Base-by-base conservation (phyloP, 2,329 filamentous ascomycete genomes). In the Penicillium thymicola region DNA sequence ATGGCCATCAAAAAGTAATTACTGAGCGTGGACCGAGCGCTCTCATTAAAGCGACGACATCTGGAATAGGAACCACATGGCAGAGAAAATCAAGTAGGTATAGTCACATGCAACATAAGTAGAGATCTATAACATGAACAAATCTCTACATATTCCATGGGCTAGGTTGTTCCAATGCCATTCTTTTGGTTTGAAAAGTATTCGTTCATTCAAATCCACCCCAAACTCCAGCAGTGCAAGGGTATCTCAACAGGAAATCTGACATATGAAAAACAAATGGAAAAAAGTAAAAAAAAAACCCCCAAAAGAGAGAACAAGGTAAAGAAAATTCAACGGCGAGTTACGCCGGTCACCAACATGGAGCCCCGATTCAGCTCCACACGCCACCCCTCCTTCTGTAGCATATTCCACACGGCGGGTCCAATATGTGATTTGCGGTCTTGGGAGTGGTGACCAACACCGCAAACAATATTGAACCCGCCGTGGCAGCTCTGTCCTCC, bases 371-470 rank as follows among this genome's bases (percentile, higher is more conserved):
- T 82, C 43, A 89, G 81, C 70, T 91, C 84, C 34, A 94, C 79
- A 69, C 84, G 91, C 93, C 93, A 97, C 0, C 92, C 92, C 58
- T 93, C 89, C 43, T 84, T 81, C 38, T 86, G 81, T 41, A 97
- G 77, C 68, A 86, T 87, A 67, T 85, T 87, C 45, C 83, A 86
- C n/a, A 97, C 92, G 16, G 89, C 89, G 55, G 88, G 88, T 5
- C 92, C 88, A 57, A 97, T 72, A 63, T 85, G 86, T 2, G 89
- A 90, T 54, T 84, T 87, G 0, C 92, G 91, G 51, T 88, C 86
- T 45, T 85, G 82, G 65, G 86, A 94, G 73, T 97, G 93, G 52
- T 82, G 81, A 1, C 93, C 93, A 14, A 87, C 70, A 0, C 93
- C 93, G 3, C 92, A 96, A 52, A 97, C 83, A 58, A 97, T 86